A percentile compares a stretch with the other conserved stretches of the same genome.
These are phyloP conservation scores for Zygotorulaspora florentina DNA, from an alignment of 805 yeast species.

Conservation along the genomic window DNA sequence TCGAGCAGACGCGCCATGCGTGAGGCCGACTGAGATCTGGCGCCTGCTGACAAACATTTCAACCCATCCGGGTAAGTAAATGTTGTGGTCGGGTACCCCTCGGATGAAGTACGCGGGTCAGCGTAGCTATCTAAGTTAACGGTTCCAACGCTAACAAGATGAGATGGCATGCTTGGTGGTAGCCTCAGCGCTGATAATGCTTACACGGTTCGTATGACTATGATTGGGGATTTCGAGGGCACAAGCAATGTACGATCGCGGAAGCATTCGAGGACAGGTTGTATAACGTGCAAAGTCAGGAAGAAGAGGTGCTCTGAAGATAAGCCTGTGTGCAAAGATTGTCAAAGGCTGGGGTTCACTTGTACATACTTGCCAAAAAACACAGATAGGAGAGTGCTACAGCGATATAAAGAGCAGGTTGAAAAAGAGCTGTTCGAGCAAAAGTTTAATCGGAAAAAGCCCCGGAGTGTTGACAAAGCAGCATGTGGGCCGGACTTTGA, in stretches of 20 bases:
- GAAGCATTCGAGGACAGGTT: constrained; percentile 49
- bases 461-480: constrained; percentile 6
- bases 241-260: constrained; percentile 7
- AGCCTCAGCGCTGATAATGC: background rate
- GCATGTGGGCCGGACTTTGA: background rate
- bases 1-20: no score
- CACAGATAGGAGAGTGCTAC: constrained; percentile 29
- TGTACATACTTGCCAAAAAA: constrained; percentile 66
- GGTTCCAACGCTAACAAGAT: background rate
- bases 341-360: constrained; percentile 54
- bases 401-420: constrained; percentile 18
- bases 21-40: no score
- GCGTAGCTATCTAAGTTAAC: no score
- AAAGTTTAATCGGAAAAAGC: constrained; percentile 25
- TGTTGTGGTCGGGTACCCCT: no score
- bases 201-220: background rate
- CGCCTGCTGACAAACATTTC: no score
- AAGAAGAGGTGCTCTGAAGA: constrained; percentile 75
- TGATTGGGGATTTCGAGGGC: background rate
- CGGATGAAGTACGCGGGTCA: no score
- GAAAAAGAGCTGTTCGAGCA: constrained; percentile 22
- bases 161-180: background rate
- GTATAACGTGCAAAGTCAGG: constrained; percentile 63
- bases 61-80: no score
- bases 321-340: constrained; percentile 64